A percentile compares a stretch with the other conserved stretches of the same genome.
Conservation (phyloP, 2,329 filamentous ascomycete genomes). For the Neospermospora avenae region DNA sequence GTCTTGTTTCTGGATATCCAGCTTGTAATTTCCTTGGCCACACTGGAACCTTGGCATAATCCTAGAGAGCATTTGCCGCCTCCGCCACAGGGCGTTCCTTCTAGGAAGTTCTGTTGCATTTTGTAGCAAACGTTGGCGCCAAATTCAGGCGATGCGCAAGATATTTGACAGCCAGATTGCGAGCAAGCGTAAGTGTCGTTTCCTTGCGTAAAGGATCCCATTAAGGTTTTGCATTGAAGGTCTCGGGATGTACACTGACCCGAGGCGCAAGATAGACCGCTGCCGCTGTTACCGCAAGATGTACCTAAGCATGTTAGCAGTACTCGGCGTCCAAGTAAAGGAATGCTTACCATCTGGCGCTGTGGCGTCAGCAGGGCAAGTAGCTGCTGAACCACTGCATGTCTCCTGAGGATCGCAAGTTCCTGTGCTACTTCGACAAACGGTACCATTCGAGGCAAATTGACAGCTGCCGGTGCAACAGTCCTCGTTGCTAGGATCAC, state of each 20-base stretch:
- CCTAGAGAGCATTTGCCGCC: constrained; percentile 80
- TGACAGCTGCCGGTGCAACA: constrained; percentile 70
- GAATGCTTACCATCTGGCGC: constrained; percentile 57
- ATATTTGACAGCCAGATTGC: constrained; percentile 67
- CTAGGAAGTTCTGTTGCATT: constrained; percentile 87
- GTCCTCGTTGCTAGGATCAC: constrained; percentile 78
- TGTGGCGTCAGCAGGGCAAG: constrained; percentile 71
- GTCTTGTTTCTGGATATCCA: constrained; percentile 77
- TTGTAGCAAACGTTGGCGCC: constrained; percentile 64
- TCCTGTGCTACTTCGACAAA: constrained; percentile 79
- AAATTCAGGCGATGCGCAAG: constrained; percentile 68
- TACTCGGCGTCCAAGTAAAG: neutral
- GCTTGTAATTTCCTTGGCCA: constrained; percentile 64
- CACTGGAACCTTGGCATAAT: constrained; percentile 66
- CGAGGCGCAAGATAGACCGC: constrained; percentile 69
- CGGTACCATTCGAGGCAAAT: constrained; percentile 61
- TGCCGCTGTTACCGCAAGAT: constrained; percentile 55
- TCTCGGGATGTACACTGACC: constrained; percentile 94
- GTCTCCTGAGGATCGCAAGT: constrained; percentile 81
- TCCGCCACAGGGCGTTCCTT: constrained; percentile 80
- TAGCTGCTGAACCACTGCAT: constrained; percentile 69
- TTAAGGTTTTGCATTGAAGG: constrained; percentile 80
- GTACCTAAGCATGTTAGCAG: constrained; percentile 40
- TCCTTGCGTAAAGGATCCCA: constrained; percentile 69
- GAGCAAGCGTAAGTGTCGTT: constrained; percentile 82